Conservation (phyloP, 768 basidiomycete species). For the Boletales sp. region DNA sequence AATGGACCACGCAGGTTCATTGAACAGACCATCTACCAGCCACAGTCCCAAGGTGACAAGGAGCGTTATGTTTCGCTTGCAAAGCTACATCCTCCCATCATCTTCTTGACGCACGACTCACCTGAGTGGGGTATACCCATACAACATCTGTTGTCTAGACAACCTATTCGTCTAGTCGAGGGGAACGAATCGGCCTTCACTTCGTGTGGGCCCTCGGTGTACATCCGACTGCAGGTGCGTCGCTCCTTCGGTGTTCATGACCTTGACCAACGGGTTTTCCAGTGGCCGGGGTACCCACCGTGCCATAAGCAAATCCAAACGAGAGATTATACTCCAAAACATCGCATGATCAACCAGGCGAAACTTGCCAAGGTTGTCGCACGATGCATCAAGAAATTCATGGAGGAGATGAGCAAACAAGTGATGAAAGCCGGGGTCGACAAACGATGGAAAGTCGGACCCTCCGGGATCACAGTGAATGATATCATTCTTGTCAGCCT, state of each 20-base stretch:
- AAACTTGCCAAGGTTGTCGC: constrained; percentile 72
- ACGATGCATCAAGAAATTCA: constrained; percentile 44
- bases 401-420: constrained; percentile 3
- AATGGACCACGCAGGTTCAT: constrained; percentile 44
- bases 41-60: constrained; percentile 66
- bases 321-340: constrained; percentile 64
- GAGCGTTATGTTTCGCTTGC: constrained; percentile 69
- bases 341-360: constrained; percentile 61
- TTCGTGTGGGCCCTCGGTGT: constrained; percentile 66
- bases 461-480: constrained; percentile 1
- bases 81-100: constrained; percentile 53
- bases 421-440: constrained; percentile 7
- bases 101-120: constrained; percentile 52
- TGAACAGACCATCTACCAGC: constrained; percentile 66
- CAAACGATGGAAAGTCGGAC: constrained; percentile 14
- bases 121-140: constrained; percentile 57
- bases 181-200: constrained; percentile 62
- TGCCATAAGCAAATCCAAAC: constrained; percentile 72
- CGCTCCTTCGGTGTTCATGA: neutral
- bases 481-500: constrained; percentile 57
- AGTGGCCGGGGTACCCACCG: constrained; percentile 76
- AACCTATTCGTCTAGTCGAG: constrained; percentile 45
- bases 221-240: constrained; percentile 62
- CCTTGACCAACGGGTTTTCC: neutral
- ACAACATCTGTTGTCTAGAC: constrained; percentile 52